Percentiles rank a stretch among this genome's conserved stretches.
Evolutionary conservation across 208 protist species (phyloP).

Genomic region (Balamuthia mandrillaris): DNA sequence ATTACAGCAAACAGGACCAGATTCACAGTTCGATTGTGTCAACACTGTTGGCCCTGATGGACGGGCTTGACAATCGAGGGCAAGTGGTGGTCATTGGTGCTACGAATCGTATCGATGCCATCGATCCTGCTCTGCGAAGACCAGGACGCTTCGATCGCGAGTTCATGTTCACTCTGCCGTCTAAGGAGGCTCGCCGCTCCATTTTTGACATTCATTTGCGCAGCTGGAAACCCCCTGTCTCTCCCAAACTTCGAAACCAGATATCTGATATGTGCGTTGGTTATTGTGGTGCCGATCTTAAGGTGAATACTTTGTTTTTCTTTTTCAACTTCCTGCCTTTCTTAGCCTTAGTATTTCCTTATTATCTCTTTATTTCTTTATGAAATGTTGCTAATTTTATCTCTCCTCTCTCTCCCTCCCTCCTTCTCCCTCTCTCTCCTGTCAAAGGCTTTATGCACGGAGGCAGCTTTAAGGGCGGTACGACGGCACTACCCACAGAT

Average conservation of each 20-base stretch:
- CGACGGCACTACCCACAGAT: conserved; percentile 52
- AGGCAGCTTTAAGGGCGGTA: conserved; percentile 59
- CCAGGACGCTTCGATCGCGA: conserved; percentile 80
- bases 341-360: neutral
- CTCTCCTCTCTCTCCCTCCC: too few species aligned
- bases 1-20: conserved; percentile 62
- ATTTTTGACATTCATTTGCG: conserved; percentile 62
- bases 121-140: conserved; percentile 78
- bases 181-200: conserved; percentile 2
- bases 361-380: conserved; percentile 23
- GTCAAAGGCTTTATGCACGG: conserved; percentile 65
- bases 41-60: conserved; percentile 79
- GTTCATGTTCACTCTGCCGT: conserved; percentile 72
- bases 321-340: conserved; percentile 51
- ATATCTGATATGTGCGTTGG: conserved; percentile 51
- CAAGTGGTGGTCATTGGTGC: conserved; percentile 80
- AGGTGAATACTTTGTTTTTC: conserved; percentile 62
- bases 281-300: conserved; percentile 73
- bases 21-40: conserved; percentile 74
- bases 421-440: too few species aligned
- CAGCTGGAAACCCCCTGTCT: conserved; percentile 57
- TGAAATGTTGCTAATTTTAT: too few species aligned
- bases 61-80: conserved; percentile 73
- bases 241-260: neutral
- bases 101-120: conserved; percentile 76